phyloP scores from a whole-genome alignment of 257 asterid genomes.

The Solanum ossicruentum region DNA sequence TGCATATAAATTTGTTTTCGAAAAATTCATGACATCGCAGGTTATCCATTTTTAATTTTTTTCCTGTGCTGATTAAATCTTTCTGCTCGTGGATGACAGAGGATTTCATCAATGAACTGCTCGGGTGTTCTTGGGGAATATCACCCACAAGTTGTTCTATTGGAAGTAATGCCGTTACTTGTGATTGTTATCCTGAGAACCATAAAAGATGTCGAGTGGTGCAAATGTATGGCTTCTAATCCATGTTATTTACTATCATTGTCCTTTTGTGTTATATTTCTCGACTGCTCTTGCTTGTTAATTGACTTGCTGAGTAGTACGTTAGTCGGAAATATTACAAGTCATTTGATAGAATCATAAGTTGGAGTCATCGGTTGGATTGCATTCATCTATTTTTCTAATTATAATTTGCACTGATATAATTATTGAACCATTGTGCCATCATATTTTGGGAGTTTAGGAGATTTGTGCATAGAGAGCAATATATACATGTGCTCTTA shows the following conservation, averaged over 20 bases:
- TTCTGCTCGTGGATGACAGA: background rate
- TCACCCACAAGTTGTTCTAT: background rate
- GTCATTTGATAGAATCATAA: background rate
- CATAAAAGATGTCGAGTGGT: background rate
- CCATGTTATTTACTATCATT: background rate
- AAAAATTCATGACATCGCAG: background rate
- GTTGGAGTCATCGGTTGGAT: background rate
- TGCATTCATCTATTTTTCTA: background rate
- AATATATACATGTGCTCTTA: background rate
- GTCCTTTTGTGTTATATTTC: background rate
- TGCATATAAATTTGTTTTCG: background rate
- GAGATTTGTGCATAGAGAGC: background rate
- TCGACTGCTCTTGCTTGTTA: background rate
- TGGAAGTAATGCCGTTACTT: background rate
- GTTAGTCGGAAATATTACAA: background rate
- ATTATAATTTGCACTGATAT: background rate
- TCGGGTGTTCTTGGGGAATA: background rate
- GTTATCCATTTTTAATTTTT: background rate
- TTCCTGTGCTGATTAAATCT: background rate
- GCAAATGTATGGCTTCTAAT: background rate
- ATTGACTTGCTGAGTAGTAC: background rate
- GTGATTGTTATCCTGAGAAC: background rate
- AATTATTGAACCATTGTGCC: background rate
- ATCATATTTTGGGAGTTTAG: background rate
- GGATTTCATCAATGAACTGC: background rate